A percentile compares a stretch with the other conserved stretches of the same genome.
These are phyloP conservation scores for Pyrus pyrifolia DNA, from an alignment of 306 rosid species.

Conservation along the genomic window DNA sequence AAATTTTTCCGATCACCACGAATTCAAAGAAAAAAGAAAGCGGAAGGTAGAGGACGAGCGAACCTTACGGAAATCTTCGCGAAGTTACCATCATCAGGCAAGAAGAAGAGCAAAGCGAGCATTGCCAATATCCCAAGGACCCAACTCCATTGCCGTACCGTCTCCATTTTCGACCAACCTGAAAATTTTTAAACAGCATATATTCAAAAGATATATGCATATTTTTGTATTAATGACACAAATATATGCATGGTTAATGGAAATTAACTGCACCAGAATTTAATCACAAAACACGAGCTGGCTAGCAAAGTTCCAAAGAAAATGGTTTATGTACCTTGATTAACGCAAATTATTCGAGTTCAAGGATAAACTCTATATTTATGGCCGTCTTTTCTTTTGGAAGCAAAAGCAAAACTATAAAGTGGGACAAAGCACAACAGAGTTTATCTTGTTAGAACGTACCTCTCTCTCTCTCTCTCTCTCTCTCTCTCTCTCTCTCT, in stretches of 20 bases:
- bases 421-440: neutral
- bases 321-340: neutral
- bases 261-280: neutral
- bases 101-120: neutral
- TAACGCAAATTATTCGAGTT: neutral
- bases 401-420: neutral
- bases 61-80: slow-evolving; percentile 26
- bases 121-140: slow-evolving; percentile 8
- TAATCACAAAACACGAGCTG: neutral
- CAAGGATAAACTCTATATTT: neutral
- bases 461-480: neutral
- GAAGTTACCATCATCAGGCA: neutral
- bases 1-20: neutral
- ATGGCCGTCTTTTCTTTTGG: neutral
- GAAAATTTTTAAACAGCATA: neutral
- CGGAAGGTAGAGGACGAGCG: neutral
- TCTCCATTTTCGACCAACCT: slow-evolving; percentile 4
- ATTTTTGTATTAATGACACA: neutral
- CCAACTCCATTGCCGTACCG: slow-evolving; percentile 15
- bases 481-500: neutral
- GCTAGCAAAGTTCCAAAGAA: neutral
- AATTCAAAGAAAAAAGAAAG: neutral
- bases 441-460: neutral
- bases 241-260: neutral
- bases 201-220: neutral